Evolutionary conservation across 2,329 filamentous ascomycete species (phyloP).

Genomic region (Bipolaris victoriae): DNA sequence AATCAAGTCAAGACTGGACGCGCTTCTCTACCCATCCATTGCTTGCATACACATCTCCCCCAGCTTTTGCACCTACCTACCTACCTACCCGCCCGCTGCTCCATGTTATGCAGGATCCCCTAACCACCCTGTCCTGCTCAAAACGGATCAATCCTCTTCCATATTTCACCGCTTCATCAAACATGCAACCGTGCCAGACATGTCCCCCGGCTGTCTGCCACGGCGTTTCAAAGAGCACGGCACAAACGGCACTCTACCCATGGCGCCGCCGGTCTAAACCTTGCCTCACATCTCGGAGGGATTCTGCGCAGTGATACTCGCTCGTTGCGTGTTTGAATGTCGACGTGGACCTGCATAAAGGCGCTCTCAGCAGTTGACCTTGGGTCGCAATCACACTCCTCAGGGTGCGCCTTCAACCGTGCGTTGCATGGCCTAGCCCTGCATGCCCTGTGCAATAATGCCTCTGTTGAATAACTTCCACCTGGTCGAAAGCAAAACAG

Average conservation of each 20-base stretch:
- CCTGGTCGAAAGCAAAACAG: not conserved
- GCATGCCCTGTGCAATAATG: not conserved
- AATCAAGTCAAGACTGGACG: not conserved
- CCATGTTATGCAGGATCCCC: too few species aligned
- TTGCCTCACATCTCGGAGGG: conserved; percentile 2
- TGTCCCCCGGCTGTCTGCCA: not conserved
- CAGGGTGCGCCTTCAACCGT: not conserved
- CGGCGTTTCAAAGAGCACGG: not conserved
- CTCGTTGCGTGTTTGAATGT: conserved; percentile 1
- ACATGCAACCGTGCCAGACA: not conserved
- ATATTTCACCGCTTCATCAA: not conserved
- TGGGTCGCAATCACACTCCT: not conserved
- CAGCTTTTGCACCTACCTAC: too few species aligned
- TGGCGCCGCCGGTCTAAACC: conserved; percentile 4
- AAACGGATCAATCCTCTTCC: too few species aligned
- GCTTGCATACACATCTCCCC: not conserved
- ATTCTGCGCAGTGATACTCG: not conserved
- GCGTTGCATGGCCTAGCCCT: conserved; percentile 1
- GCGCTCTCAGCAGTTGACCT: not conserved
- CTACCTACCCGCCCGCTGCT: too few species aligned
- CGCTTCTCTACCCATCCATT: not conserved
- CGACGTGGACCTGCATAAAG: conserved; percentile 10
- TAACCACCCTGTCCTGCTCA: too few species aligned
- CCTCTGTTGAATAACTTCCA: not conserved
- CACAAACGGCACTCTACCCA: not conserved